A percentile compares a stretch with the other conserved stretches of the same genome.
These are phyloP conservation scores for Neoboletus magnificus DNA, from an alignment of 768 basidiomycete species.

Conservation along the genomic window DNA sequence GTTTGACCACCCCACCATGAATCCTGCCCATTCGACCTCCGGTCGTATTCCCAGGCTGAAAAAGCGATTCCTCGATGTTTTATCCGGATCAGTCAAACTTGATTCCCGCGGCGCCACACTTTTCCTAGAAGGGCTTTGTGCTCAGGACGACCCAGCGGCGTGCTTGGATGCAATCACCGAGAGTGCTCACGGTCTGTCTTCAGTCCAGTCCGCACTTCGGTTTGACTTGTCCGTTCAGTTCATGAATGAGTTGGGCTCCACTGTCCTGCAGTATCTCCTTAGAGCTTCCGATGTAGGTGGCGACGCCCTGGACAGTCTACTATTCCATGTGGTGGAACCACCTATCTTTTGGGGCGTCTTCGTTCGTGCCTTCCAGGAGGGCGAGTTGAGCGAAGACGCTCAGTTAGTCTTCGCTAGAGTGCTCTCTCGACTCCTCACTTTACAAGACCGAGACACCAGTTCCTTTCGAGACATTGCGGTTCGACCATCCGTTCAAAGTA, in stretches of 20 bases:
- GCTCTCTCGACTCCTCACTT: conserved; percentile 43
- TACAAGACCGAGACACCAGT: conserved; percentile 33
- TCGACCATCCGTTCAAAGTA: conserved; percentile 23
- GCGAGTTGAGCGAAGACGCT: conserved; percentile 31
- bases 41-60: conserved; percentile 22
- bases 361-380: conserved; percentile 30
- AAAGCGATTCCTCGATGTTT: conserved; percentile 33
- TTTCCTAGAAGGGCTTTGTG: conserved; percentile 48
- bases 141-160: conserved; percentile 35
- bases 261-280: conserved; percentile 39
- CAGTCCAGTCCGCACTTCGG: conserved; percentile 41
- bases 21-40: neutral
- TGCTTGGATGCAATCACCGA: conserved; percentile 38
- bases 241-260: conserved; percentile 40
- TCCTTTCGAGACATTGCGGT: conserved; percentile 39
- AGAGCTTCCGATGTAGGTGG: conserved; percentile 42
- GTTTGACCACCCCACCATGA: neutral
- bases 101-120: conserved; percentile 18
- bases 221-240: conserved; percentile 36
- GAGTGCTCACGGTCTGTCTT: conserved; percentile 35
- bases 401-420: conserved; percentile 45
- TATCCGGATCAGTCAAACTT: conserved; percentile 29
- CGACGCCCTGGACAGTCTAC: conserved; percentile 35
- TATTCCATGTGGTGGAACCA: conserved; percentile 46
- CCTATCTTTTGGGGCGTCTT: conserved; percentile 48